Evolutionary conservation across 2,329 filamentous ascomycete species (phyloP).

Genomic region (Penicillium capsulatum): DNA sequence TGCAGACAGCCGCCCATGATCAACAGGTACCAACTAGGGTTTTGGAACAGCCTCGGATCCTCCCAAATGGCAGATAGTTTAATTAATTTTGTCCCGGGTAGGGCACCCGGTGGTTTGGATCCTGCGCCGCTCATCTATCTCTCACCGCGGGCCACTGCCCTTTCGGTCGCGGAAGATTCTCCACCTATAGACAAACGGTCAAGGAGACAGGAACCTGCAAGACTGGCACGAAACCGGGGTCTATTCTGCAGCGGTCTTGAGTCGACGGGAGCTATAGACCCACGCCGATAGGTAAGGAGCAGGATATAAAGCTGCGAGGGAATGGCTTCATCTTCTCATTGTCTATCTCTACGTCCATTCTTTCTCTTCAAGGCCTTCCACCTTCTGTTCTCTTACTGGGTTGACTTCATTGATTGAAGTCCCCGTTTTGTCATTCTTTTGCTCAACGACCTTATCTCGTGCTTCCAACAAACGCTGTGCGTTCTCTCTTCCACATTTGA

Average conservation of each 20-base stretch:
- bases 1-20: slow-evolving; percentile 26
- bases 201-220: too few species aligned
- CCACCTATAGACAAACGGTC: slow-evolving; percentile 27
- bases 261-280: too few species aligned
- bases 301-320: slow-evolving; percentile 17
- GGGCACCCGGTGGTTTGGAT: slow-evolving; percentile 10
- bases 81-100: slow-evolving; percentile 13
- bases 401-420: slow-evolving; percentile 35
- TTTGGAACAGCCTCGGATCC: slow-evolving; percentile 8
- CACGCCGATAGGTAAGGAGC: slow-evolving; percentile 1
- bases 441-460: slow-evolving; percentile 18
- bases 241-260: slow-evolving; percentile 7
- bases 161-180: slow-evolving; percentile 19
- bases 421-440: slow-evolving; percentile 32
- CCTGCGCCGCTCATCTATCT: slow-evolving; percentile 27
- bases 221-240: slow-evolving; percentile 16
- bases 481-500: slow-evolving; percentile 18
- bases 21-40: slow-evolving; percentile 15
- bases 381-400: slow-evolving; percentile 28
- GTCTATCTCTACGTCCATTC: slow-evolving; percentile 30
- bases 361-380: slow-evolving; percentile 29
- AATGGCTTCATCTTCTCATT: slow-evolving; percentile 12
- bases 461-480: slow-evolving; percentile 29
- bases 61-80: slow-evolving; percentile 9
- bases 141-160: slow-evolving; percentile 21